Base-by-base conservation (phyloP, 768 basidiomycete species). In the Podaxis carcinomalis region DNA sequence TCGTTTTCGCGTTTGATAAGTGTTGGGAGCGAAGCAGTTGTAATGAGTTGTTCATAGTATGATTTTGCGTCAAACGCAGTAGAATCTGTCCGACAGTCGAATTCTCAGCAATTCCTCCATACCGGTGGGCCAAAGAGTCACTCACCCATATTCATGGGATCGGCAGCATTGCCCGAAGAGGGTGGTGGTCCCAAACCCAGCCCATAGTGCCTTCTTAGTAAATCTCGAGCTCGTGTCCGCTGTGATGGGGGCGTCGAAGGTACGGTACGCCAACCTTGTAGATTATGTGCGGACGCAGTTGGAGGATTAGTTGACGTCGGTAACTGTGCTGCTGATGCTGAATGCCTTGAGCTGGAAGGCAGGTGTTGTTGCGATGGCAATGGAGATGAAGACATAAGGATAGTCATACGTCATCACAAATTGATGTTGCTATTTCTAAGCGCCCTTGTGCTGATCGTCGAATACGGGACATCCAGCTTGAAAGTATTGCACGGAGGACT, bases 171-270 rank as follows among this genome's bases (percentile, higher is more conserved):
- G n/a, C 59, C 59, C 3, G 59, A 67, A 21, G 90, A 82, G 3
- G 82, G 78, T 11, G 90, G 92, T 35, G 84, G 84, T 0, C 86
- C 87, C n/a, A 90, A 75, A 16, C 87, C 89, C 27, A 95, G 73
- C 4, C 92, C 92, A 79, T 95, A 95, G 68, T 95, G 93, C 65
- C 91, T 92, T 67, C 93, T 79, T 55, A 95, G 68, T 52, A 94
- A 70, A 69, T 93, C 91, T 65, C 88, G 79, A 11, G 92, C 92
- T 14, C 87, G 78, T 19, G 81, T 76, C 67, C 53, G 59, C 14
- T 54, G 59, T 19, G 59, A 14, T 13, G 59, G 53, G 6, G 59
- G 59, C 13, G 57, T 51, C 16, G 50, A 51, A 25, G 59, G 59
- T 6, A 49, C 44, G 6, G 46, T 49, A 23, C 59, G 59, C n/a